phyloP scores from a whole-genome alignment of 495 filamentous ascomycete genomes.

The Neurospora sp. region DNA sequence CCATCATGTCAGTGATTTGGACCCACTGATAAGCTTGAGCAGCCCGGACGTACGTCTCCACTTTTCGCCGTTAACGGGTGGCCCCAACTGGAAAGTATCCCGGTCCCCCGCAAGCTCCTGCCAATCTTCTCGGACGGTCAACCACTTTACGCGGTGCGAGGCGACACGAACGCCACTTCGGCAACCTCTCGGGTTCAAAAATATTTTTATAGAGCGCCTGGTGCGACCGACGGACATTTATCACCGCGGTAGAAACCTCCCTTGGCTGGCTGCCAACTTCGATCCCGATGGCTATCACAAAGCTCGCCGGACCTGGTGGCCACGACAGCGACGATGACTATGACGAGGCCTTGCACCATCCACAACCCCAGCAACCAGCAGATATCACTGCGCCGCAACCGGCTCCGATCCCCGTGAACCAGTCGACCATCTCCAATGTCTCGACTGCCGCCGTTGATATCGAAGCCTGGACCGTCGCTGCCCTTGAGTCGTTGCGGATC shows the following conservation, averaged over 20 bases:
- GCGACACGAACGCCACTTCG: neutral
- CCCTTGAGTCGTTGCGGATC: slow-evolving; percentile 39
- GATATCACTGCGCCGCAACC: neutral
- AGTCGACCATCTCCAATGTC: slow-evolving; percentile 22
- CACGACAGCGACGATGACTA: slow-evolving; percentile 8
- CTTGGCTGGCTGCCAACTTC: neutral
- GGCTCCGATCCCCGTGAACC: slow-evolving; percentile 2
- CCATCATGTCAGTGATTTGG: neutral
- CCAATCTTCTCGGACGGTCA: neutral
- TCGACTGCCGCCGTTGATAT: slow-evolving; percentile 32
- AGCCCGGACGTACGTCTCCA: neutral
- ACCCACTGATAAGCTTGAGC: neutral
- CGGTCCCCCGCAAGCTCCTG: neutral
- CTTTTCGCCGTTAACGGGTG: neutral
- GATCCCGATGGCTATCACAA: slow-evolving; percentile 3
- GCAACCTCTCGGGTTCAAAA: neutral
- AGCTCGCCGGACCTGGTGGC: slow-evolving; percentile 1
- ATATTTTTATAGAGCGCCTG: neutral
- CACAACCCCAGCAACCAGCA: slow-evolving; percentile 1
- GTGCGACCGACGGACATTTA: neutral
- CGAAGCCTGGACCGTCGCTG: slow-evolving; percentile 39
- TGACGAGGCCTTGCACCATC: neutral
- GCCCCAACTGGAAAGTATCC: neutral
- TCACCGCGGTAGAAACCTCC: neutral
- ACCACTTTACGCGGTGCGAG: neutral